These are phyloP conservation scores for Lactifluus volemus DNA, from an alignment of 768 basidiomycete species.

Conservation along the genomic window DNA sequence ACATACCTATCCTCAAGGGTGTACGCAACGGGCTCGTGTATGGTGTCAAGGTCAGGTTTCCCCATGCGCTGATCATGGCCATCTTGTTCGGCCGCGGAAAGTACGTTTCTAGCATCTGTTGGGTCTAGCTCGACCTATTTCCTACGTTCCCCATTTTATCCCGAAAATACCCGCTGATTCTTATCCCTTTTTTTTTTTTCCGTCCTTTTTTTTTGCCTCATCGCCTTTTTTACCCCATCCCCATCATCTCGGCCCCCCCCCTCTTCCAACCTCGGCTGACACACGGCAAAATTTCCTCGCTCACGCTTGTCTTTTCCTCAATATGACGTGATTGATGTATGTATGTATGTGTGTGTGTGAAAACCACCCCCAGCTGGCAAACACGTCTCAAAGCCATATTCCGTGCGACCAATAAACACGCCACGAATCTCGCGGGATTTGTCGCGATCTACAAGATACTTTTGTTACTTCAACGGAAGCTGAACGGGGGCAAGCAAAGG, in stretches of 20 bases:
- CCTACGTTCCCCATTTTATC: neutral
- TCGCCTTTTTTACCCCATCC: neutral
- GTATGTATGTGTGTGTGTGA: neutral
- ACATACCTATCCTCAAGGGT: constrained; percentile 89
- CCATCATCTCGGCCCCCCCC: neutral
- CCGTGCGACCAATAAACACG: constrained; percentile 83
- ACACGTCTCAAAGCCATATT: constrained; percentile 61
- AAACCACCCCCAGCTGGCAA: constrained; percentile 47
- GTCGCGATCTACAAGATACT: constrained; percentile 88
- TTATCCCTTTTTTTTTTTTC: neutral
- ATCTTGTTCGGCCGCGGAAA: constrained; percentile 87
- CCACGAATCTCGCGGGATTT: constrained; percentile 87
- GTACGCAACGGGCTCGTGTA: constrained; percentile 87
- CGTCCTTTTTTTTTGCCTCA: neutral
- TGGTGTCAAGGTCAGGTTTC: constrained; percentile 86
- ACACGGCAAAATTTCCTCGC: neutral
- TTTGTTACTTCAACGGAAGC: constrained; percentile 72
- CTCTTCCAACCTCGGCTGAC: neutral
- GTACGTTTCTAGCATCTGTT: constrained; percentile 42
- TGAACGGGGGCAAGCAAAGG: constrained; percentile 76
- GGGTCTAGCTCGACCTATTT: neutral
- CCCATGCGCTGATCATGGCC: constrained; percentile 95
- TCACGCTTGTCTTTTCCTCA: neutral
- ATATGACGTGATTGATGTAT: neutral
- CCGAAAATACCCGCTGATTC: constrained; percentile 1